phyloP scores from a whole-genome alignment of 768 basidiomycete species.

The Termitomyces sp. region DNA sequence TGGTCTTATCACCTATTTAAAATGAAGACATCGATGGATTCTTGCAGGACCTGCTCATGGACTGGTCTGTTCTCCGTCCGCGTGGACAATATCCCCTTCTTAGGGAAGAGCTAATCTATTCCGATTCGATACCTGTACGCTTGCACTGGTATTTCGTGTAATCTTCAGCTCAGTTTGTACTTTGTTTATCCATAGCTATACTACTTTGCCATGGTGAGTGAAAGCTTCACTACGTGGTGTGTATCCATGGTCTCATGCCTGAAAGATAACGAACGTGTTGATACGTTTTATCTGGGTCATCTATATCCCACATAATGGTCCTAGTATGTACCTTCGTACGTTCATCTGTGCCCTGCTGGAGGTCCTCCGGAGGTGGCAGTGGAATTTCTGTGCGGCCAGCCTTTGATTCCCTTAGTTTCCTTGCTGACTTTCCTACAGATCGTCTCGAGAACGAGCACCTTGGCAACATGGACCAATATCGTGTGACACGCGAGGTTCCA shows the following conservation, averaged over 20 bases:
- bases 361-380: conserved; percentile 76
- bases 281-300: conserved; percentile 83
- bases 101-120: conserved; percentile 74
- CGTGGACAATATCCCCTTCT: conserved; percentile 58
- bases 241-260: neutral
- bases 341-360: conserved; percentile 75
- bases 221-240: neutral
- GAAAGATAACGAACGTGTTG: conserved; percentile 66
- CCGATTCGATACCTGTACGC: conserved; percentile 55
- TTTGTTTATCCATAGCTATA: conserved; percentile 47
- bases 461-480: conserved; percentile 91
- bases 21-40: neutral
- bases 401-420: neutral
- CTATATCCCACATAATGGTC: conserved; percentile 59
- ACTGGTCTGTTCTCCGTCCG: conserved; percentile 81
- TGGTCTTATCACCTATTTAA: neutral
- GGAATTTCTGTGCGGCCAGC: conserved; percentile 82
- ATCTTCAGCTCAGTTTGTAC: neutral
- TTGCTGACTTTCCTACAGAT: conserved; percentile 33
- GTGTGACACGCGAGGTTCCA: conserved; percentile 81
- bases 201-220: conserved; percentile 72
- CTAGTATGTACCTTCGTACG: conserved; percentile 49
- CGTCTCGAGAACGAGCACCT: conserved; percentile 90
- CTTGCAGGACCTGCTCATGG: conserved; percentile 77
- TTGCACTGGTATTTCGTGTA: neutral